These are phyloP conservation scores for Chlorella sp. DNA, from an alignment of 139 green algal species.

Conservation along the genomic window DNA sequence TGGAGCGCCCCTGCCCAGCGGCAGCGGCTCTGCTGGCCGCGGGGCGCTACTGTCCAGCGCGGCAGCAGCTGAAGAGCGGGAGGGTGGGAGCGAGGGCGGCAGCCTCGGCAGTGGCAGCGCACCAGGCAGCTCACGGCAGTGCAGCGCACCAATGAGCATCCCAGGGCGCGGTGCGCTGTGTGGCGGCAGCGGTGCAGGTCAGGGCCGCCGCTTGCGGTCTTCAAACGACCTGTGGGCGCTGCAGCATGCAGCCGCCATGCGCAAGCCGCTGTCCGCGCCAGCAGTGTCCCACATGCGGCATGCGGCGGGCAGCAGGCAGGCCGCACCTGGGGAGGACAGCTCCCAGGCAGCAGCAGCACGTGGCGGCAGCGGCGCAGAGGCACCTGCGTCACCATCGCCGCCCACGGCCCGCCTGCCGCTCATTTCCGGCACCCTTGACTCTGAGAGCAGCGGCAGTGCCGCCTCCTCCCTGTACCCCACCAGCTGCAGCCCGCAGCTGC, in stretches of 20 bases:
- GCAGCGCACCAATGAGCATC: constrained; percentile 49
- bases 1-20: not conserved
- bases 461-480: constrained; percentile 44
- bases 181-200: not conserved
- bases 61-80: not conserved
- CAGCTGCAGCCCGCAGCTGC: constrained; percentile 76
- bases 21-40: not conserved
- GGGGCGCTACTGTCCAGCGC: not conserved
- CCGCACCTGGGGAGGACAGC: not conserved
- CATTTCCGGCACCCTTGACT: constrained; percentile 14
- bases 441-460: constrained; percentile 38
- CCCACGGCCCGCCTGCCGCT: not conserved
- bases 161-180: constrained; percentile 7
- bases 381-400: not conserved
- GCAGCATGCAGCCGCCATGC: constrained; percentile 14
- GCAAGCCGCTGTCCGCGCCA: constrained; percentile 40
- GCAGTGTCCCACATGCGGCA: constrained; percentile 38
- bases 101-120: not conserved
- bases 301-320: not conserved
- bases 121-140: constrained; percentile 17
- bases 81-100: not conserved
- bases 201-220: constrained; percentile 30
- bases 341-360: not conserved
- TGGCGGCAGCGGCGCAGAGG: not conserved
- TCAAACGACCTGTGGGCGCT: constrained; percentile 34